Evolutionary conservation across 176 grass and related monocot genomes (phyloP).

Genomic region (Panicum miliaceum): DNA sequence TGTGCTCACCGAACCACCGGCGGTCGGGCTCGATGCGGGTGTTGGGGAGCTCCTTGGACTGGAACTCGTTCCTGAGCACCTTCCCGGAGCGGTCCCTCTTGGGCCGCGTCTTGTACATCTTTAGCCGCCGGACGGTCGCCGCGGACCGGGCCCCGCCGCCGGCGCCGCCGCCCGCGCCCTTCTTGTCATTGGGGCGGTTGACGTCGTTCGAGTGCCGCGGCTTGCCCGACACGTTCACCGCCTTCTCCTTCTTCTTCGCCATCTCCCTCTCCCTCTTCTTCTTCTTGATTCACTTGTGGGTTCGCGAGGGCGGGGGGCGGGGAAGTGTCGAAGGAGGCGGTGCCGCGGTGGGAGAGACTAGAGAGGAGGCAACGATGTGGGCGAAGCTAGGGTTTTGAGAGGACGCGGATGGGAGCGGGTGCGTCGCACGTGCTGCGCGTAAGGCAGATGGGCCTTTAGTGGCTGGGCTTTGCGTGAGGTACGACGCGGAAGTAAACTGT

Average conservation of each 20-base stretch:
- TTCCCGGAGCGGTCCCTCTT: constrained; percentile 68
- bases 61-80: constrained; percentile 66
- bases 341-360: too few relatives aligned
- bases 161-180: constrained; percentile 49
- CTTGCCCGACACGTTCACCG: constrained; percentile 87
- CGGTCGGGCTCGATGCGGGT: constrained; percentile 90
- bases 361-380: neutral
- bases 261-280: neutral
- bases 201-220: constrained; percentile 91
- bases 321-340: neutral
- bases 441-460: neutral
- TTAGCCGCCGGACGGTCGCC: constrained; percentile 77
- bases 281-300: neutral
- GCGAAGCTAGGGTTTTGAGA: constrained; percentile 49
- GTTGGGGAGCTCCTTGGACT: constrained; percentile 89
- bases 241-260: constrained; percentile 90
- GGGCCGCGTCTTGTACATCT: constrained; percentile 78
- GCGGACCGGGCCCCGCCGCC: constrained; percentile 64
- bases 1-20: constrained; percentile 76
- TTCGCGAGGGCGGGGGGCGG: neutral
- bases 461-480: neutral
- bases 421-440: neutral
- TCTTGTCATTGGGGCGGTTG: constrained; percentile 88
- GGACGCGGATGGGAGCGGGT: neutral
- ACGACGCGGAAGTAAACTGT: neutral